Evolutionary conservation across 2,329 filamentous ascomycete species (phyloP), one percentile per base, ranked within the genome.

Genomic region (Stromatinia cepivora): DNA sequence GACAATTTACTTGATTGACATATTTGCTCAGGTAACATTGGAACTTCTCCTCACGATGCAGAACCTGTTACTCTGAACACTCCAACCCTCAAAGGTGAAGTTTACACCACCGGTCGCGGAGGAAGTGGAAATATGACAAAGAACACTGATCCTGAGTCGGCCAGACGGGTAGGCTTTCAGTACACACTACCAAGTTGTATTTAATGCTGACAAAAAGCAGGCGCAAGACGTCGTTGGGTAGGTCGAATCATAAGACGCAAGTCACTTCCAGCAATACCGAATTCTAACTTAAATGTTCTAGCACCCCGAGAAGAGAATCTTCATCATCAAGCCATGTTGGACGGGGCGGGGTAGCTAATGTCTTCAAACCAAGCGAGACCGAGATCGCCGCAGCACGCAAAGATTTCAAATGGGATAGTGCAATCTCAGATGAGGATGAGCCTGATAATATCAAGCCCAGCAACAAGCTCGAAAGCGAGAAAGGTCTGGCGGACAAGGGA

Each of bases 101-200:
- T 92, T 73, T 93, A 94, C 78, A 97, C 94, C 28, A 97, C 94
- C 4, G 94, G 94, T 69, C 91, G 94, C 65, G 94, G 94, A 69
- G 94, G 68, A 42, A 89, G 87, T 6, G 93, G 93, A 71, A 97
- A 97, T 83, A 97, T 97, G 90, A 88, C 91, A 61, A 83, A 81
- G 74, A 89, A 90, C 78, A 88, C 87, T 72, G 90, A 95, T 75
- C 88, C 90, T 4, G 81, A 84, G 54, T 88, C 92, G 78, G 92
- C 94, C 48, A 90, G 94, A 72, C 84, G 88, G 67, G 61, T 64
- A 39, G 42, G 61, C 9, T n/a, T 39, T 22, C 10, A 39, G 22
- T 20, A 4, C n/a, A 28, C 13, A 28, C n/a, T 50, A 39, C 39
- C 46, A 28, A 22, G n/a, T 8, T 11, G n/a, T 42, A 25, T 20